Percentiles rank a stretch among this genome's conserved stretches.
Evolutionary conservation across 345 rosid species (phyloP).

Genomic region (Cardamine chenopodiifolia): DNA sequence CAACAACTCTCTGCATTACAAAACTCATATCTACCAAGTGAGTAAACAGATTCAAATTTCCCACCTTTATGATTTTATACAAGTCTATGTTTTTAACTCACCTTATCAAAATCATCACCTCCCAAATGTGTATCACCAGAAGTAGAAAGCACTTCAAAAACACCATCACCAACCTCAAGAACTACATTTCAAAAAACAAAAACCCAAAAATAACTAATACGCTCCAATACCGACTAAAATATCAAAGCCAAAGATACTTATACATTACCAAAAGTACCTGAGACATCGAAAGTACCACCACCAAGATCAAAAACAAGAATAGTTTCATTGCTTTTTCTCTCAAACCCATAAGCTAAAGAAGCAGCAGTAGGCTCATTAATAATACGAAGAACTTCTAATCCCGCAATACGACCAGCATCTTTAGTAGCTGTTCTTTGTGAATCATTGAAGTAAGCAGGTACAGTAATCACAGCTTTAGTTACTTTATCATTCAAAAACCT

Average conservation of each 20-base stretch:
- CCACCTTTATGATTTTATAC: background rate
- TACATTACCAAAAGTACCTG: slow-evolving; percentile 53
- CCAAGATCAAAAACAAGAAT: slow-evolving; percentile 98
- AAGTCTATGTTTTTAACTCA: slow-evolving; percentile 17
- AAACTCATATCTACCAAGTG: background rate
- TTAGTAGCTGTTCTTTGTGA: slow-evolving; percentile 97
- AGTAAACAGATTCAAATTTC: background rate
- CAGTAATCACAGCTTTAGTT: slow-evolving; percentile 71
- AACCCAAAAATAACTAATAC: background rate
- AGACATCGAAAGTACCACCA: slow-evolving; percentile 98
- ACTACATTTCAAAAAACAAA: slow-evolving; percentile 48
- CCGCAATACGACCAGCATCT: slow-evolving; percentile 93
- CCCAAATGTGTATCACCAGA: slow-evolving; percentile 99
- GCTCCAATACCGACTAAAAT: background rate
- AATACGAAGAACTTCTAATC: slow-evolving; percentile 82
- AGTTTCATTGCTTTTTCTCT: slow-evolving; percentile 90
- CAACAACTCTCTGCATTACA: slow-evolving; percentile 77
- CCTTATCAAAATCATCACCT: slow-evolving; percentile 98
- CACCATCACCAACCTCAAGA: slow-evolving; percentile 99
- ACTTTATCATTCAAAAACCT: slow-evolving; percentile 71
- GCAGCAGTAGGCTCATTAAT: slow-evolving; percentile 99
- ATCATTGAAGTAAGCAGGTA: slow-evolving; percentile 83
- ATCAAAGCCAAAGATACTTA: background rate
- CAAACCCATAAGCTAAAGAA: slow-evolving; percentile 97
- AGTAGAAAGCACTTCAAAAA: slow-evolving; percentile 95